Conservation (phyloP, 2,329 filamentous ascomycete species). For the Colletotrichum nymphaeae region DNA sequence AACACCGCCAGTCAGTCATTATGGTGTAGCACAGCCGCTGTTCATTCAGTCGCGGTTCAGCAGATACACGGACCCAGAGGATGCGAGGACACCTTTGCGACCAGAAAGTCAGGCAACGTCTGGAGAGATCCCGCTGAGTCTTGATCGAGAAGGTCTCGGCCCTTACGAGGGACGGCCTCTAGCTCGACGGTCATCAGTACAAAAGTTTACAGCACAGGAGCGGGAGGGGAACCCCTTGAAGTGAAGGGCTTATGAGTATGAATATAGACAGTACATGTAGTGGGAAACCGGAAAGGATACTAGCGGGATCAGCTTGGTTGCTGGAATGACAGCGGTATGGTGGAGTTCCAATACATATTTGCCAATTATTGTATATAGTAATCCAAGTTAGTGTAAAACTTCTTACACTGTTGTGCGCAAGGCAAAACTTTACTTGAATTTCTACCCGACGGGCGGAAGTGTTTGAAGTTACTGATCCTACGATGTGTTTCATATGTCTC, state of each 20-base stretch:
- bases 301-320: not conserved
- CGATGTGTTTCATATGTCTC: too few species aligned
- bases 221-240: slow-evolving; percentile 18
- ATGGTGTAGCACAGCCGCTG: slow-evolving; percentile 20
- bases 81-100: slow-evolving; percentile 2
- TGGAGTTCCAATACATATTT: not conserved
- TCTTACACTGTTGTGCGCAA: too few species aligned
- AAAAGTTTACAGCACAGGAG: slow-evolving; percentile 20
- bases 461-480: too few species aligned
- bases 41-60: slow-evolving; percentile 30
- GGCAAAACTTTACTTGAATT: too few species aligned
- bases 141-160: slow-evolving; percentile 22
- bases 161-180: not conserved
- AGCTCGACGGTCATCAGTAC: slow-evolving; percentile 16
- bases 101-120: slow-evolving; percentile 26
- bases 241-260: not conserved
- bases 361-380: not conserved
- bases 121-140: slow-evolving; percentile 24
- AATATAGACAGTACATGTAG: not conserved
- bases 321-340: not conserved
- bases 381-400: not conserved
- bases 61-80: slow-evolving; percentile 23
- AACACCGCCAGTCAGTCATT: not conserved
- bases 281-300: not conserved
- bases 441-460: too few species aligned